These are phyloP conservation scores for Exophiala sideris DNA, from an alignment of 2,329 filamentous ascomycete genomes.

Conservation along the genomic window DNA sequence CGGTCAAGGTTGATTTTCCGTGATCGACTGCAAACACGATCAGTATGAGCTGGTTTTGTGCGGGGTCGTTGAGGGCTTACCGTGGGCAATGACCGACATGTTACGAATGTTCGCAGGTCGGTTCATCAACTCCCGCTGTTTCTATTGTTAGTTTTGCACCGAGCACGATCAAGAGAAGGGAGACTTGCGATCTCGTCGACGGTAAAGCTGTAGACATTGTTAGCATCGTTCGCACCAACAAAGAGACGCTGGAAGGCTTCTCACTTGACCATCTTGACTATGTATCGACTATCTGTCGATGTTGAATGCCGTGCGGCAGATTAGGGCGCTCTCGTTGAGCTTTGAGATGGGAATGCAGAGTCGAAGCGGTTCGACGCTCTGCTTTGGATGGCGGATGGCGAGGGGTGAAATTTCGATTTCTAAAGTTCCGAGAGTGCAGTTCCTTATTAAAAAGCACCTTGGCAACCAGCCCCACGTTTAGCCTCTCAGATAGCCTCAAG, in stretches of 20 bases:
- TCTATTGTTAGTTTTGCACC: background rate
- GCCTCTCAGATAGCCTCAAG: too few species aligned
- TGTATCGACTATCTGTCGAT: conserved; percentile 46
- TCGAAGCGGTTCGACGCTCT: conserved; percentile 8
- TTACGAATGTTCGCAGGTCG: conserved; percentile 68
- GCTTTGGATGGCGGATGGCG: too few species aligned
- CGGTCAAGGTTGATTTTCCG: conserved; percentile 99
- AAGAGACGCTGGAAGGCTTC: conserved; percentile 49
- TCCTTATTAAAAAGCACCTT: too few species aligned
- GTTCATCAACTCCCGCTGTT: conserved; percentile 32
- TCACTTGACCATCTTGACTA: conserved; percentile 95
- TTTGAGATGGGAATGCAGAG: conserved; percentile 11
- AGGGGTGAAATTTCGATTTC: too few species aligned
- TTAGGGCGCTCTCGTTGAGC: conserved; percentile 28
- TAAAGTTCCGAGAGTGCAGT: too few species aligned
- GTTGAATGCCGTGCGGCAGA: conserved; percentile 14
- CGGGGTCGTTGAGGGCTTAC: conserved; percentile 37
- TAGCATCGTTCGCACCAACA: conserved; percentile 27
- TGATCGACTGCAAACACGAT: conserved; percentile 69
- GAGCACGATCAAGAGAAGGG: background rate
- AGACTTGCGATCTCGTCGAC: conserved; percentile 67
- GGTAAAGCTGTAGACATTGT: conserved; percentile 73
- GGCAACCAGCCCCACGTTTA: too few species aligned
- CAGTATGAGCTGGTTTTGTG: background rate
- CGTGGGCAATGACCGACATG: conserved; percentile 99